phyloP scores from a whole-genome alignment of 768 basidiomycete genomes.

The Pholiota conissans region DNA sequence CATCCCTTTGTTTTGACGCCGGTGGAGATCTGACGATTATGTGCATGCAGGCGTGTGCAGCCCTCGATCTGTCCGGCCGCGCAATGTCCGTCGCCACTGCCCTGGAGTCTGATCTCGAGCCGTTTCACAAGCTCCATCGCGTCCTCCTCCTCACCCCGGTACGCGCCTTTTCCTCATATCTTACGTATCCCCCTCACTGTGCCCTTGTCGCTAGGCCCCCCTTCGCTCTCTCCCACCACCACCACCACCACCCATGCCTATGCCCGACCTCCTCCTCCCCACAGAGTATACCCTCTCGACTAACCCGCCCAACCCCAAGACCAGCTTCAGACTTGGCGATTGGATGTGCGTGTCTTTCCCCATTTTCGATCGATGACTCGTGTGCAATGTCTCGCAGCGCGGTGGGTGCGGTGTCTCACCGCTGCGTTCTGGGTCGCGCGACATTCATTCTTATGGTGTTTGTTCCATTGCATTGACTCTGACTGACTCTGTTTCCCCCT shows the following conservation, averaged over 20 bases:
- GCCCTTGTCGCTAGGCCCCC: slow-evolving; percentile 2
- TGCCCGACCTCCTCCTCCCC: slow-evolving; percentile 26
- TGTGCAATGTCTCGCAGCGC: not conserved
- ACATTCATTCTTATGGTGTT: too few relatives aligned
- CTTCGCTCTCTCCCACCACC: slow-evolving; percentile 22
- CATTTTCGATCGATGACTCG: not conserved
- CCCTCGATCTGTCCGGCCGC: slow-evolving; percentile 50
- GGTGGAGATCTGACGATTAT: slow-evolving; percentile 8
- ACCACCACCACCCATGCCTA: slow-evolving; percentile 16
- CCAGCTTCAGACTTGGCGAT: slow-evolving; percentile 66
- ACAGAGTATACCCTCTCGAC: slow-evolving; percentile 57
- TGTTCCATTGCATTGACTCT: too few relatives aligned
- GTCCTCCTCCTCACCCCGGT: slow-evolving; percentile 25
- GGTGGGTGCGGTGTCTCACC: too few relatives aligned
- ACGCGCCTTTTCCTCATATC: slow-evolving; percentile 1
- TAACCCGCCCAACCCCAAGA: slow-evolving; percentile 72
- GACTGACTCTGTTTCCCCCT: slow-evolving; percentile 11
- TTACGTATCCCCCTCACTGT: slow-evolving; percentile 14
- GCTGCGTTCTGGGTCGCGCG: too few relatives aligned
- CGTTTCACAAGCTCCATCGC: slow-evolving; percentile 54
- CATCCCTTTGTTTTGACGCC: not conserved
- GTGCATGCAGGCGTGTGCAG: slow-evolving; percentile 48
- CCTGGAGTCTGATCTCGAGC: slow-evolving; percentile 63
- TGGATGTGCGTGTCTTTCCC: slow-evolving; percentile 62
- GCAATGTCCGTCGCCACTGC: slow-evolving; percentile 53